Conservation (phyloP, 345 rosid species). For the Hevea brasiliensis region DNA sequence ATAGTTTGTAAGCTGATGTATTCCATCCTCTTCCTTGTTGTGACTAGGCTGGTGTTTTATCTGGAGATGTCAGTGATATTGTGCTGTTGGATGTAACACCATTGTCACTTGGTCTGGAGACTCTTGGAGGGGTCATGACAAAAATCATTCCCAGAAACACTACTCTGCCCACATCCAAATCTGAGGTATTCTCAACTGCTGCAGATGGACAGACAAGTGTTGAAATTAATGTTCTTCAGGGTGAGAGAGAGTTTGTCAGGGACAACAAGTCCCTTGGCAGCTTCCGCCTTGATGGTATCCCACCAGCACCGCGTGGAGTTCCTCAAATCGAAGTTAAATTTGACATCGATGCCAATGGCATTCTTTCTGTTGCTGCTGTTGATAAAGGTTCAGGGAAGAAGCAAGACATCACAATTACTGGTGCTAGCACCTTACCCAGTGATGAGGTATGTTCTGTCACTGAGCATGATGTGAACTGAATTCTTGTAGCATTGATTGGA, state of each 20-base stretch:
- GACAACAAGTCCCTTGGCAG: slow-evolving; percentile 91
- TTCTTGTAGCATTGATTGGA: neutral
- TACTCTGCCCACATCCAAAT: slow-evolving; percentile 91
- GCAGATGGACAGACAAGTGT: slow-evolving; percentile 99
- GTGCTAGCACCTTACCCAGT: slow-evolving; percentile 91
- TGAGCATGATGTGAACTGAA: neutral
- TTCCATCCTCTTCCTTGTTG: neutral
- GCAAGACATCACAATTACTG: slow-evolving; percentile 93
- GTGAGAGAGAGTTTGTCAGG: slow-evolving; percentile 94
- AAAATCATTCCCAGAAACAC: slow-evolving; percentile 94
- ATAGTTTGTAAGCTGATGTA: too few relatives aligned
- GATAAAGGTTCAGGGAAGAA: slow-evolving; percentile 95
- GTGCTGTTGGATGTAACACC: slow-evolving; percentile 90
- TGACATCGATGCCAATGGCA: slow-evolving; percentile 95
- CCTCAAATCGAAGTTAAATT: slow-evolving; percentile 94
- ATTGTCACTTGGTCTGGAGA: slow-evolving; percentile 86
- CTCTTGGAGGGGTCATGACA: slow-evolving; percentile 98
- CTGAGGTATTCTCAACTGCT: slow-evolving; percentile 98
- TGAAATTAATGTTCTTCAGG: slow-evolving; percentile 94
- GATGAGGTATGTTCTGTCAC: slow-evolving; percentile 64
- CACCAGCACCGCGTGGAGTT: slow-evolving; percentile 91
- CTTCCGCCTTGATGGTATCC: slow-evolving; percentile 73
- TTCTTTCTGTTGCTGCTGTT: slow-evolving; percentile 76
- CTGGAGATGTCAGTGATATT: slow-evolving; percentile 97
- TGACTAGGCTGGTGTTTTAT: slow-evolving; percentile 82